These are phyloP conservation scores for Microascus cirrosus DNA, from an alignment of 2,329 filamentous ascomycete species.

Conservation along the genomic window DNA sequence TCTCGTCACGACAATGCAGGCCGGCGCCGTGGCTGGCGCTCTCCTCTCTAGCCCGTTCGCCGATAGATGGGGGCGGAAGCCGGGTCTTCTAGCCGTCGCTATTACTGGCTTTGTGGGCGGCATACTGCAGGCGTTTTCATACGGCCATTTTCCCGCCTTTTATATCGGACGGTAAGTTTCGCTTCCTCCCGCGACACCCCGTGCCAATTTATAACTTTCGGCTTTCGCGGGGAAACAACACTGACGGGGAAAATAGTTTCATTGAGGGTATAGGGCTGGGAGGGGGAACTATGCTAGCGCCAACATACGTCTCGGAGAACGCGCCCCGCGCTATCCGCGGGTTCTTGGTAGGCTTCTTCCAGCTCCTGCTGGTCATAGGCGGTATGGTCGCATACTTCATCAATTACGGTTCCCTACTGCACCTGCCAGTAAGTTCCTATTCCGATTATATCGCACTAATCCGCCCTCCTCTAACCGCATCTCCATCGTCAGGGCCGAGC, in stretches of 20 bases:
- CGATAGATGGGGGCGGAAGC: constrained; percentile 19
- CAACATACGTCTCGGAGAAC: constrained; percentile 35
- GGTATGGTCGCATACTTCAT: constrained; percentile 42
- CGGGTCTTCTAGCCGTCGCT: constrained; percentile 15
- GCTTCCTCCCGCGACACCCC: too few species aligned
- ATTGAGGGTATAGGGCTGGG: constrained; percentile 36
- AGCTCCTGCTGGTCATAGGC: constrained; percentile 43
- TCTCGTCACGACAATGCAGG: constrained; percentile 17
- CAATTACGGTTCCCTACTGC: constrained; percentile 37
- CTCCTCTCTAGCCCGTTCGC: constrained; percentile 13
- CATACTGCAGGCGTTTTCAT: constrained; percentile 18
- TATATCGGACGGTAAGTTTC: constrained; percentile 18
- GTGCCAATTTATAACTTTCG: too few species aligned
- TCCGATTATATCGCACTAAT: not conserved
- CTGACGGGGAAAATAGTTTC: constrained; percentile 56
- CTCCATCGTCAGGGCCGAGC: not conserved
- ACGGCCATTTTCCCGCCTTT: constrained; percentile 16
- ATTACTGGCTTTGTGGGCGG: constrained; percentile 17
- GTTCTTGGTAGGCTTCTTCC: constrained; percentile 44
- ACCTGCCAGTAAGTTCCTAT: constrained; percentile 21
- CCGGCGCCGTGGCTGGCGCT: constrained; percentile 14
- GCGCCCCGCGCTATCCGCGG: constrained; percentile 38
- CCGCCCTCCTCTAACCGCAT: not conserved
- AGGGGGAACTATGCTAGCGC: constrained; percentile 31
- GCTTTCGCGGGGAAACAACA: constrained; percentile 43